Evolutionary conservation across 2,329 filamentous ascomycete genomes (phyloP), one percentile per base, ranked within the genome.

Genomic region (Myriangium duriaei): DNA sequence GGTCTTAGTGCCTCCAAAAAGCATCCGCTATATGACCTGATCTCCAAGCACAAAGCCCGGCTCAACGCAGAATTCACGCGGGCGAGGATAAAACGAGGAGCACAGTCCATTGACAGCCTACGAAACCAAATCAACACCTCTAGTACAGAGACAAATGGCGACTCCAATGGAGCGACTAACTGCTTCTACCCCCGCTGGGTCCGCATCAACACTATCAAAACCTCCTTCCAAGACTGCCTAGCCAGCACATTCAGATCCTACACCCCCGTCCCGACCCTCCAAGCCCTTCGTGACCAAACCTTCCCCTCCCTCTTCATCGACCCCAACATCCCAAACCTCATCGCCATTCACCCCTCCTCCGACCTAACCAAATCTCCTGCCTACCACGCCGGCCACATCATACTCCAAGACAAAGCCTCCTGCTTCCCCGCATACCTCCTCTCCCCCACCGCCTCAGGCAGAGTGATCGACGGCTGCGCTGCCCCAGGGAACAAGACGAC

Each of bases 401-500:
- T 96, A 42, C 65, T 96, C 15, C 91, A 98, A 57, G 91, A 96
- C 53, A 96, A 95, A 59, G 88, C 91, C 0, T 95, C 87, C 1
- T 98, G 91, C 54, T 95, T 98, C 52, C 91, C 91, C 0, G 91
- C 88, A 1, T 91, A 91, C 54, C 66, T 98, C 2, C 65, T 98
- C 0, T 69, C 93, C 36, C 76, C 81, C 0, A 63, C 74, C 6
- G 65, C 72, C 41, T 73, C 79, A 46, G 84, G 84, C 15, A 76
- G 91, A 51, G 66, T 92, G 6, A 74, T 96, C n/a, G 91, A 98
- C 58, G 83, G 83, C 0, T 96, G 88, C 55, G 84, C 91, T 0
- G 91, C 91, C 1, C 91, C 91, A 1, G 91, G 91, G 4, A 98
- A 98, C 59, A 98, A 98, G 62, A 96, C 91, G 1, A 96, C 88